Evolutionary conservation across 306 rosid species (phyloP).

Genomic region (Psophocarpus tetragonolobus): DNA sequence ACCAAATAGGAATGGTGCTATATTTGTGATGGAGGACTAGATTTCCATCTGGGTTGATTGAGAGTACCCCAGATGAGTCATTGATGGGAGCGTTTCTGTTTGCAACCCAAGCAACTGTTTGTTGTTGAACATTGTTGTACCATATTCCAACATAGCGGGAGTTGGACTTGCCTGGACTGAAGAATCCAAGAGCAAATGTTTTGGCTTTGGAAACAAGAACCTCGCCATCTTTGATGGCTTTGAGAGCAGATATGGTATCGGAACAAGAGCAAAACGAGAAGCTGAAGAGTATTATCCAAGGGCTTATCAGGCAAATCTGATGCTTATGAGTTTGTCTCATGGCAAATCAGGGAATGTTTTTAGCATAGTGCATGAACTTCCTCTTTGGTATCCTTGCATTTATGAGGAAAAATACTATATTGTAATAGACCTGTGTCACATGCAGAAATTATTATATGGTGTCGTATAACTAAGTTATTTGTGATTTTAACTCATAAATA

Average conservation of each 20-base stretch:
- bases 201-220: conserved; percentile 18
- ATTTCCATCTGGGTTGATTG: conserved; percentile 34
- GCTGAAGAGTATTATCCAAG: neutral
- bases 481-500: too few species aligned
- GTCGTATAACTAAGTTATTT: too few species aligned
- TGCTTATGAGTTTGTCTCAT: too few species aligned
- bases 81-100: conserved; percentile 46
- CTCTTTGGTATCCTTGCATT: too few species aligned
- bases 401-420: too few species aligned
- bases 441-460: too few species aligned
- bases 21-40: conserved; percentile 19
- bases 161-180: conserved; percentile 48
- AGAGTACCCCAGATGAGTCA: conserved; percentile 38
- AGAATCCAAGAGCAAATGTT: conserved; percentile 59
- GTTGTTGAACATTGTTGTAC: conserved; percentile 33
- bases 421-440: too few species aligned
- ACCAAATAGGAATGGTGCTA: conserved; percentile 23
- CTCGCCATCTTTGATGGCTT: conserved; percentile 32
- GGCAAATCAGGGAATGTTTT: too few species aligned
- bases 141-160: conserved; percentile 53
- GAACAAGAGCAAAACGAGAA: conserved; percentile 3
- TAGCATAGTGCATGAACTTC: too few species aligned
- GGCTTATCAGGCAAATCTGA: neutral
- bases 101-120: conserved; percentile 57
- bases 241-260: conserved; percentile 10